Percentiles rank a stretch among this genome's conserved stretches.
Evolutionary conservation across 2,329 filamentous ascomycete genomes (phyloP).

Genomic region (Aureobasidium sp.): DNA sequence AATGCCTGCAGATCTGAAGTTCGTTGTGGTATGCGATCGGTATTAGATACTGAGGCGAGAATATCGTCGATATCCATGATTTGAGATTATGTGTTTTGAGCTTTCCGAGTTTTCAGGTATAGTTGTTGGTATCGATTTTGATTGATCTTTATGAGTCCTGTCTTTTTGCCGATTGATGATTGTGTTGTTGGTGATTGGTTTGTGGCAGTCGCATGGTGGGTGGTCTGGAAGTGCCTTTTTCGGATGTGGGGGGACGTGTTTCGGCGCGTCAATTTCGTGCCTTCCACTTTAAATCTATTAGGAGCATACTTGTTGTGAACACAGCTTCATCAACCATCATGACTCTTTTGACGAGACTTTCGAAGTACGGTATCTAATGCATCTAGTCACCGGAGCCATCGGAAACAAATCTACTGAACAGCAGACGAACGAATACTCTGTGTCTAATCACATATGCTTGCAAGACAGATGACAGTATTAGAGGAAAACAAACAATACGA

Average conservation of each 20-base stretch:
- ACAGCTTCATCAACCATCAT: too few species aligned
- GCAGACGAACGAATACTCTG: too few species aligned
- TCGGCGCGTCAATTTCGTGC: not conserved
- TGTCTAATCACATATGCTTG: not conserved
- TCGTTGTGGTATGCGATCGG: conserved; percentile 44
- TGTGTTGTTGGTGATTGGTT: not conserved
- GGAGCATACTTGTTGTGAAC: too few species aligned
- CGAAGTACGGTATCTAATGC: too few species aligned
- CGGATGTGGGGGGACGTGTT: not conserved
- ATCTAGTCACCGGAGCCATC: too few species aligned
- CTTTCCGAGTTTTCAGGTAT: too few species aligned
- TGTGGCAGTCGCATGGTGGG: not conserved
- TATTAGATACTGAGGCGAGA: conserved; percentile 42
- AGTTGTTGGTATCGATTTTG: not conserved
- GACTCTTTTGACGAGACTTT: too few species aligned
- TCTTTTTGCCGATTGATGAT: not conserved
- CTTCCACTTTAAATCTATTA: not conserved
- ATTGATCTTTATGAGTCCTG: too few species aligned
- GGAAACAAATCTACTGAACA: too few species aligned
- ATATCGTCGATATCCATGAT: conserved; percentile 46
- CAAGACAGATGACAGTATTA: not conserved
- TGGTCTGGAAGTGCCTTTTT: not conserved
- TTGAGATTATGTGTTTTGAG: not conserved
- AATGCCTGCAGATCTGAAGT: conserved; percentile 77
- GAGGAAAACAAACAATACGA: not conserved